phyloP scores from a whole-genome alignment of 2,329 filamentous ascomycete species.

The Alternaria sp. region DNA sequence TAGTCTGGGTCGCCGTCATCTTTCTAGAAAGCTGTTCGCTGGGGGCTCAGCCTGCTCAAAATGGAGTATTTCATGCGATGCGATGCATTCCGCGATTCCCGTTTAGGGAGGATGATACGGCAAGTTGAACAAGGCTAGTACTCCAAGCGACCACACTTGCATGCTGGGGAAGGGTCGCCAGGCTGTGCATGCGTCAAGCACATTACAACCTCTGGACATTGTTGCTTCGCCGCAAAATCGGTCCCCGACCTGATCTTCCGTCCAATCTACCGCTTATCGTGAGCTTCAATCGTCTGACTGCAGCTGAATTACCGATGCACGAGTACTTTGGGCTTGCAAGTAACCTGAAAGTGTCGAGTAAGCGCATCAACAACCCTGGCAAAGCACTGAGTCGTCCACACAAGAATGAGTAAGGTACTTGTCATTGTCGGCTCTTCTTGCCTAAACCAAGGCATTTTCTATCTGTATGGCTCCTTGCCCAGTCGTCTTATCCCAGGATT shows the following conservation, averaged over 20 bases:
- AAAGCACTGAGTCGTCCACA: constrained; percentile 6
- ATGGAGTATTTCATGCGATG: constrained; percentile 40
- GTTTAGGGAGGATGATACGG: constrained; percentile 6
- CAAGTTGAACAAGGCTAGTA: constrained; percentile 13
- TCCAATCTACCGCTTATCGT: constrained; percentile 20
- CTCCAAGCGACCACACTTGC: constrained; percentile 9
- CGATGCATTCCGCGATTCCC: constrained; percentile 36
- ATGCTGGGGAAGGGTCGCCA: constrained; percentile 19
- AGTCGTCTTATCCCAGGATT: constrained; percentile 61
- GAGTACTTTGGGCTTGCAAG: neutral
- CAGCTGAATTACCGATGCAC: constrained; percentile 23
- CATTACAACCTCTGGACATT: constrained; percentile 18
- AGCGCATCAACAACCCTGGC: constrained; percentile 7
- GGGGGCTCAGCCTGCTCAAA: constrained; percentile 31
- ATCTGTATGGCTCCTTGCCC: constrained; percentile 74
- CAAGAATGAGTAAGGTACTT: constrained; percentile 2
- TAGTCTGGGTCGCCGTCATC: constrained; percentile 30
- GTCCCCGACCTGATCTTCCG: constrained; percentile 30
- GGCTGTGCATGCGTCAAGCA: constrained; percentile 30
- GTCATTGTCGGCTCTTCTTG: constrained; percentile 11
- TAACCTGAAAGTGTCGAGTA: constrained; percentile 5
- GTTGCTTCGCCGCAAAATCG: constrained; percentile 25
- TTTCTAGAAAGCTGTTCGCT: constrained; percentile 41
- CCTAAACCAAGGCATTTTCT: constrained; percentile 62
- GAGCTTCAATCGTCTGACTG: constrained; percentile 21